Conservation (phyloP, 2,329 filamentous ascomycete species). For the Paecilomyces sp. region DNA sequence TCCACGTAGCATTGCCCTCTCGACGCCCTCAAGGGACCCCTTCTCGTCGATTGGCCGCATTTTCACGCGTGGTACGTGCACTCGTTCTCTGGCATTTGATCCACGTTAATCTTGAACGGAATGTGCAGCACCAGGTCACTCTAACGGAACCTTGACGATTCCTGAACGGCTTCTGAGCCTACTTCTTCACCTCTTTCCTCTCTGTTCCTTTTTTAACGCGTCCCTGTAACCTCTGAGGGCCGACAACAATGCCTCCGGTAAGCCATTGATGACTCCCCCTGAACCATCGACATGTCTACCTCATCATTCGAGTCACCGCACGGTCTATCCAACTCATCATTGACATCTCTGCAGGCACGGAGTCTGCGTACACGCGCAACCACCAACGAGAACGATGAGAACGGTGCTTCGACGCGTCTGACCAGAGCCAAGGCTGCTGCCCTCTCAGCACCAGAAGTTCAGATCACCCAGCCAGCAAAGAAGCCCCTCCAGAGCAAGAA, state of each 20-base stretch:
- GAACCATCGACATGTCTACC: conserved; percentile 3
- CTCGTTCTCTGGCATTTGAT: conserved; percentile 24
- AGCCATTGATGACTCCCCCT: conserved; percentile 23
- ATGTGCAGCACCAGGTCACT: conserved; percentile 27
- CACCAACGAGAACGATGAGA: conserved; percentile 94
- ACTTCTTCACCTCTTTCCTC: conserved; percentile 13
- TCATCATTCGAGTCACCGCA: background rate
- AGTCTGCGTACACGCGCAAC: conserved; percentile 65
- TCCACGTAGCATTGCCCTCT: conserved; percentile 9
- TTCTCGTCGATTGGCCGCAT: conserved; percentile 16
- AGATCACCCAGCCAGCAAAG: conserved; percentile 55
- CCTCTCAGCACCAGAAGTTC: conserved; percentile 37
- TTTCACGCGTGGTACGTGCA: conserved; percentile 33
- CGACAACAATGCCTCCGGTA: conserved; percentile 51
- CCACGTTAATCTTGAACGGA: conserved; percentile 20
- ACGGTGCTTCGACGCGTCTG: conserved; percentile 69
- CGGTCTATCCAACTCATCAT: conserved; percentile 11
- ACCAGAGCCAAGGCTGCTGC: conserved; percentile 89
- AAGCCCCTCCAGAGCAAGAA: conserved; percentile 67
- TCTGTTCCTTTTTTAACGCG: conserved; percentile 12
- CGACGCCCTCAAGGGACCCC: conserved; percentile 13
- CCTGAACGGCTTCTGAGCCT: conserved; percentile 7
- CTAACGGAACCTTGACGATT: conserved; percentile 20
- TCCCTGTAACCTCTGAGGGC: conserved; percentile 15
- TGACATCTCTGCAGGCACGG: conserved; percentile 54